Conservation (phyloP, 1,284 basidiomycete genomes). For the Cutaneotrichosporon curvatum region DNA sequence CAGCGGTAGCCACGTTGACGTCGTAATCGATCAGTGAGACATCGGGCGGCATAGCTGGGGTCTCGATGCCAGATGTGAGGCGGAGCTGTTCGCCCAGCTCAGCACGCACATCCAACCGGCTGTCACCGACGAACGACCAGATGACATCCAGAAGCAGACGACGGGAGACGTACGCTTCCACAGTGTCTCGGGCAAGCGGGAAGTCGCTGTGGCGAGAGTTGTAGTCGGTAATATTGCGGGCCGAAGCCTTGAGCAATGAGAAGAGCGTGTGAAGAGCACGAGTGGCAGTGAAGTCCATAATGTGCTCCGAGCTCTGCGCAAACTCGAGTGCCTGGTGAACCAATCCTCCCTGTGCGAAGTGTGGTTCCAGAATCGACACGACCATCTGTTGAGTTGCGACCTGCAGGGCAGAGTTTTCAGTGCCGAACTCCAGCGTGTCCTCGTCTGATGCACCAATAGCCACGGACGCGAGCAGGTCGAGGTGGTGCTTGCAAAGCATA, state of each 20-base stretch:
- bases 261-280: conserved; percentile 93
- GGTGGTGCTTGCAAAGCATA: conserved; percentile 89
- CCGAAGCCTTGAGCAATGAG: conserved; percentile 93
- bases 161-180: conserved; percentile 85
- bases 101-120: conserved; percentile 78
- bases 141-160: conserved; percentile 87
- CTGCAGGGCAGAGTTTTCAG: conserved; percentile 49
- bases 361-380: conserved; percentile 66
- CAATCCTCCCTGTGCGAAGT: conserved; percentile 75
- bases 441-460: conserved; percentile 90
- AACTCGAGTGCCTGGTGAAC: conserved; percentile 71
- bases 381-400: conserved; percentile 69
- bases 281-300: conserved; percentile 95
- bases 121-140: conserved; percentile 97
- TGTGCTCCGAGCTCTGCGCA: conserved; percentile 80
- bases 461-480: conserved; percentile 65
- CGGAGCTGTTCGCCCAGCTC: conserved; percentile 85
- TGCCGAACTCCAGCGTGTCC: conserved; percentile 56
- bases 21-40: conserved; percentile 92
- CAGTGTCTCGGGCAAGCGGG: conserved; percentile 71
- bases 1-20: conserved; percentile 74
- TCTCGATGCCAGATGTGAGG: conserved; percentile 78
- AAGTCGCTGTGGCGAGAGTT: conserved; percentile 93
- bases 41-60: conserved; percentile 67
- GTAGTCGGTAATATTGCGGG: conserved; percentile 89